A percentile compares a stretch with the other conserved stretches of the same genome.
These are phyloP conservation scores for Cytidiella melzeri DNA, from an alignment of 768 basidiomycete genomes.

Conservation along the genomic window DNA sequence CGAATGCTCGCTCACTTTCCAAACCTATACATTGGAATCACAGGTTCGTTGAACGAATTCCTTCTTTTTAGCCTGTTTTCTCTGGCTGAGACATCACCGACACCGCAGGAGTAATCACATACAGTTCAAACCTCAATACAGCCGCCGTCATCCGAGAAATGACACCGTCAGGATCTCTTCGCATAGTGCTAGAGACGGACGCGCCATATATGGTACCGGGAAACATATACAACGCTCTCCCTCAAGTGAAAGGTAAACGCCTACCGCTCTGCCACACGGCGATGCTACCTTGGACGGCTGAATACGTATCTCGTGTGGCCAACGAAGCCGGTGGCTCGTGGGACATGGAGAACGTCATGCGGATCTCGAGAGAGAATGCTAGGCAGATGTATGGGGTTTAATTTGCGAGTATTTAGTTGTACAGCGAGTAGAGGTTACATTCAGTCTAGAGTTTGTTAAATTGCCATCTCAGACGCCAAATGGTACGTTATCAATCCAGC, in stretches of 20 bases:
- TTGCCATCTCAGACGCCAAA: neutral
- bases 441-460: neutral
- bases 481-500: constrained; percentile 3
- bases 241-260: constrained; percentile 41
- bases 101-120: constrained; percentile 68
- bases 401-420: neutral
- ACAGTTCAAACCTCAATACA: constrained; percentile 69
- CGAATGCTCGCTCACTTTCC: constrained; percentile 72
- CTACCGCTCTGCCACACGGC: constrained; percentile 70
- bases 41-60: constrained; percentile 35
- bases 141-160: constrained; percentile 52
- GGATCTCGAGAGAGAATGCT: constrained; percentile 60
- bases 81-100: neutral
- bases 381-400: constrained; percentile 48
- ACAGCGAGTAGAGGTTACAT: neutral
- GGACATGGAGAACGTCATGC: constrained; percentile 53
- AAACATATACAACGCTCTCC: constrained; percentile 58
- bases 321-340: constrained; percentile 36
- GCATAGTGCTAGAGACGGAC: constrained; percentile 72
- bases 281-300: constrained; percentile 84
- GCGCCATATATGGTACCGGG: constrained; percentile 84
- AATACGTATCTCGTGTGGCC: constrained; percentile 53
- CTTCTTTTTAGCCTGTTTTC: neutral
- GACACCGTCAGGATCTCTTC: constrained; percentile 16
- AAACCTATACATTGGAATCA: constrained; percentile 80